A percentile compares a stretch with the other conserved stretches of the same genome.
Evolutionary conservation across 2,329 filamentous ascomycete species (phyloP).

Genomic region (Intubia oerlemansii): DNA sequence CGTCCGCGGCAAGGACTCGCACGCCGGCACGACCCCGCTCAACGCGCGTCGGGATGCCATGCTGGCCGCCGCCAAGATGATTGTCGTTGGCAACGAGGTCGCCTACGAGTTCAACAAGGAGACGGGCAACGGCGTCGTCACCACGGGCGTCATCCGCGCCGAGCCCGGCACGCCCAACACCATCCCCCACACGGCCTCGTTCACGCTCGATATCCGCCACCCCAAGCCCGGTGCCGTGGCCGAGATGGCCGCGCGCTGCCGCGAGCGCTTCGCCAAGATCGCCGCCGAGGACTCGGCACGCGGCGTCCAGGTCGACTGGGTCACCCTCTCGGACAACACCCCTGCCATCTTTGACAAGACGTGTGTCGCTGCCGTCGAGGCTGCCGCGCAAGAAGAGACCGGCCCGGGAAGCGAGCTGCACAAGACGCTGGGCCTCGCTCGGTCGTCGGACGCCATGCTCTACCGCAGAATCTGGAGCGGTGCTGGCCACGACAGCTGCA

Average conservation of each 20-base stretch:
- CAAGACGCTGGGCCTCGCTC: not conserved
- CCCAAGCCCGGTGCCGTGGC: slow-evolving; percentile 29
- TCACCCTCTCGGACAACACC: slow-evolving; percentile 36
- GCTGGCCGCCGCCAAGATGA: slow-evolving; percentile 14
- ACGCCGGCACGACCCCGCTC: slow-evolving; percentile 51
- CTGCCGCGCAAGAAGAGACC: slow-evolving; percentile 22
- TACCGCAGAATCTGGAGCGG: slow-evolving; percentile 15
- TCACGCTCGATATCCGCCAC: slow-evolving; percentile 46
- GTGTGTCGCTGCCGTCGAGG: slow-evolving; percentile 43
- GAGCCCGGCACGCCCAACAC: slow-evolving; percentile 44
- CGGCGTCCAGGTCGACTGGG: slow-evolving; percentile 28
- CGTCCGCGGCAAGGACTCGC: slow-evolving; percentile 43
- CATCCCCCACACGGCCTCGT: slow-evolving; percentile 43
- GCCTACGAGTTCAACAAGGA: slow-evolving; percentile 6
- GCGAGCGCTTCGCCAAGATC: slow-evolving; percentile 27
- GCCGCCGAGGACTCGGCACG: slow-evolving; percentile 32
- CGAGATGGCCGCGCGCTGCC: slow-evolving; percentile 4
- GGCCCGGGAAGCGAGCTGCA: not conserved
- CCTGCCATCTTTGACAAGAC: slow-evolving; percentile 43
- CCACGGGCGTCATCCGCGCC: slow-evolving; percentile 11
- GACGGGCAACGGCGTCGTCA: slow-evolving; percentile 9
- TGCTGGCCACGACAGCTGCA: slow-evolving; percentile 18
- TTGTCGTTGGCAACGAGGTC: slow-evolving; percentile 11
- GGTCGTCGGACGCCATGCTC: not conserved
- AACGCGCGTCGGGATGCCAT: slow-evolving; percentile 12